Conservation (phyloP, 2,329 filamentous ascomycete genomes). For the Colletotrichum tanaceti region DNA sequence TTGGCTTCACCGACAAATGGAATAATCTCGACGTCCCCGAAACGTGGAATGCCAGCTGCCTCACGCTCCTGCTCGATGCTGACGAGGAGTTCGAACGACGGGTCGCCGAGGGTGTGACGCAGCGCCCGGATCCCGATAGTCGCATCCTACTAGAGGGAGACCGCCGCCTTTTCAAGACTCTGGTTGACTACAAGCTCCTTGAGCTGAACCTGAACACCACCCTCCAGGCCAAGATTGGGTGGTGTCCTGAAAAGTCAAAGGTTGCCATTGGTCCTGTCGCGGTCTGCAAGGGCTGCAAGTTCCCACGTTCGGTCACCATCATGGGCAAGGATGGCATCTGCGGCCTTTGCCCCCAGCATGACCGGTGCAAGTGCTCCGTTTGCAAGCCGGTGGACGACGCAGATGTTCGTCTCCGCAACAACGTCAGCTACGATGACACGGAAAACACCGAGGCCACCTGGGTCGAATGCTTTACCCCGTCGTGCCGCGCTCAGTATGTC, state of each 20-base stretch:
- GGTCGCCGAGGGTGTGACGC: constrained; percentile 43
- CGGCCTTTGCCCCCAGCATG: constrained; percentile 52
- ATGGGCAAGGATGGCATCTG: constrained; percentile 56
- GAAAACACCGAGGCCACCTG: constrained; percentile 52
- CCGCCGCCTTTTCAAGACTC: constrained; percentile 55
- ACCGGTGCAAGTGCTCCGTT: constrained; percentile 42
- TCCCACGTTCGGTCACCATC: constrained; percentile 62
- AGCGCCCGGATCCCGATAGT: constrained; percentile 28
- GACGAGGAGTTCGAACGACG: constrained; percentile 52
- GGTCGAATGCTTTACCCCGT: constrained; percentile 59
- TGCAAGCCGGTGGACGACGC: constrained; percentile 44
- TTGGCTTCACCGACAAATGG: constrained; percentile 57
- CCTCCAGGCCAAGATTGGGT: constrained; percentile 56
- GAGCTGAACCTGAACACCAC: constrained; percentile 59
- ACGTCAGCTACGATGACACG: constrained; percentile 49
- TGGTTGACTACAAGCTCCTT: constrained; percentile 60
- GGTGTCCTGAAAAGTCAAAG: constrained; percentile 58
- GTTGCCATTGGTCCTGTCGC: constrained; percentile 56
- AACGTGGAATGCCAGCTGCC: constrained; percentile 60
- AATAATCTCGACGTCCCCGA: constrained; percentile 61
- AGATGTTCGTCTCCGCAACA: constrained; percentile 41
- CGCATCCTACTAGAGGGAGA: constrained; percentile 52
- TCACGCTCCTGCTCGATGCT: constrained; percentile 60
- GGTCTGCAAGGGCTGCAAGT: constrained; percentile 55
- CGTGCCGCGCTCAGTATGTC: constrained; percentile 62